These are phyloP conservation scores for Talaromyces sp. DNA, from an alignment of 2,329 filamentous ascomycete species.

Conservation along the genomic window DNA sequence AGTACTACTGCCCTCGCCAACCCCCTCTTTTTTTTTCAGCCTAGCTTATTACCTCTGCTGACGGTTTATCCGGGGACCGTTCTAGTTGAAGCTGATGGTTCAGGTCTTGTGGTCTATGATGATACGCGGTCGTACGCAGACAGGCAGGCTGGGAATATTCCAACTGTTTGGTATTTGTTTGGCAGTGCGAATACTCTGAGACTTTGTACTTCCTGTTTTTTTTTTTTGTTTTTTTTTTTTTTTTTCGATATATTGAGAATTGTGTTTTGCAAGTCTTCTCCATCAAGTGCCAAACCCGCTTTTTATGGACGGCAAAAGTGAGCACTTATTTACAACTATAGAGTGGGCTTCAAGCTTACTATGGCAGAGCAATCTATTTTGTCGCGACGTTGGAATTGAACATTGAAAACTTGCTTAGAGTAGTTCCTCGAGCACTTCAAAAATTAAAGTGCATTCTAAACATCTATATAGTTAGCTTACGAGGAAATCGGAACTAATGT, in stretches of 20 bases:
- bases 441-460: no score
- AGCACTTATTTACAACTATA: no score
- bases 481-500: no score
- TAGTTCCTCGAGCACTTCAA: no score
- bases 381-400: no score
- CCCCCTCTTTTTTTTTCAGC: not conserved
- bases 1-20: not conserved
- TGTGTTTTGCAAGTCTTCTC: not conserved
- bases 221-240: not conserved
- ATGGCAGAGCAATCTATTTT: no score
- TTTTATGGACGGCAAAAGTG: no score
- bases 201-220: not conserved
- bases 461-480: no score
- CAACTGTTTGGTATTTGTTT: slow-evolving; percentile 6
- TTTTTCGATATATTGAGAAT: not conserved
- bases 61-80: not conserved
- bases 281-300: no score
- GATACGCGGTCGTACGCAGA: slow-evolving; percentile 6
- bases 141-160: slow-evolving; percentile 4
- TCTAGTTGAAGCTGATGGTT: not conserved
- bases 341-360: no score
- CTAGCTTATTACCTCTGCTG: not conserved
- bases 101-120: slow-evolving; percentile 2
- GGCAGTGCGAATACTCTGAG: not conserved
- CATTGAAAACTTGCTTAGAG: no score